phyloP scores from a whole-genome alignment of 2,329 filamentous ascomycete genomes.

The Clonostachys sp. region DNA sequence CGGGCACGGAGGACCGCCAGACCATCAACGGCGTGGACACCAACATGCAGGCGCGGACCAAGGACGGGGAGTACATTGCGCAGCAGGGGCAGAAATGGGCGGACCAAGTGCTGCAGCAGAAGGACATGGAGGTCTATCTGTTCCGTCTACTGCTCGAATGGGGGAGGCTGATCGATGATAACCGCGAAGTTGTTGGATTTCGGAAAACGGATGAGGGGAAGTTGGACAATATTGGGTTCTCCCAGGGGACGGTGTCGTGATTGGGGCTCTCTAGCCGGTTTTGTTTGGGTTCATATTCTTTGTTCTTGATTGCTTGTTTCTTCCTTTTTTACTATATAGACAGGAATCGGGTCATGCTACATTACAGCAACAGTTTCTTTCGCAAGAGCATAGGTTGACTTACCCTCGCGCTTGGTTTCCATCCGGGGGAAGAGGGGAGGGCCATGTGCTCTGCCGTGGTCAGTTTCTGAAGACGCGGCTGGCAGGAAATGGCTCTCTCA shows the following conservation, averaged over 20 bases:
- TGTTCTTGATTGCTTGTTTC: not conserved
- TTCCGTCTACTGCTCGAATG: constrained; percentile 76
- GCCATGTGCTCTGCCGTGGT: not conserved
- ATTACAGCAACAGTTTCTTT: too few species aligned
- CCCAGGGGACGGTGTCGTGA: constrained; percentile 2
- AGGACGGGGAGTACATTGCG: constrained; percentile 61
- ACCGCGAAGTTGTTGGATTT: constrained; percentile 39
- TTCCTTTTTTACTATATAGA: not conserved
- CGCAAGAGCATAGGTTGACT: too few species aligned
- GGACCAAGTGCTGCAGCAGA: constrained; percentile 54
- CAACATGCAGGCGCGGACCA: constrained; percentile 37
- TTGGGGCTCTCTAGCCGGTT: not conserved
- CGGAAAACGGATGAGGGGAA: constrained; percentile 16
- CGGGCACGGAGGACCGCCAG: constrained; percentile 43
- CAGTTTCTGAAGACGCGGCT: constrained; percentile 2
- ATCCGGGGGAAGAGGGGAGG: too few species aligned
- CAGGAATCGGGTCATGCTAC: too few species aligned
- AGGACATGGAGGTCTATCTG: constrained; percentile 78
- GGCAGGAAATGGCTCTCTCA: too few species aligned
- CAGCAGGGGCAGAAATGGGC: constrained; percentile 63
- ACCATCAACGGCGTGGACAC: constrained; percentile 37
- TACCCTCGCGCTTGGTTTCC: too few species aligned
- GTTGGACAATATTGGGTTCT: constrained; percentile 21
- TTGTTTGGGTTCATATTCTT: not conserved
- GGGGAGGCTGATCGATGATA: constrained; percentile 64